phyloP scores from a whole-genome alignment of 257 asterid genomes.

The Penstemon eatonii region DNA sequence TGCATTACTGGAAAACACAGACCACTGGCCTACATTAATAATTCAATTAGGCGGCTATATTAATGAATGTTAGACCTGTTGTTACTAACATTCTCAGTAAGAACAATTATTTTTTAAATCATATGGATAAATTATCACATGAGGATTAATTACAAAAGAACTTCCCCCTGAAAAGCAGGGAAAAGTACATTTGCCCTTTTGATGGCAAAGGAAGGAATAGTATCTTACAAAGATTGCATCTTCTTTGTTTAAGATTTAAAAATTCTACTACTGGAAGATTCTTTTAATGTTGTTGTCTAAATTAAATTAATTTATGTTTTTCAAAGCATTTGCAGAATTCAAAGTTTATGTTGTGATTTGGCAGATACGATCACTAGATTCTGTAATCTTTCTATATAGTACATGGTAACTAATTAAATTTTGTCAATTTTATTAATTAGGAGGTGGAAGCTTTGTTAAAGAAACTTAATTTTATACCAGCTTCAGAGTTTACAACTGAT shows the following conservation, averaged over 20 bases:
- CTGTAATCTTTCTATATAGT: constrained; percentile 23
- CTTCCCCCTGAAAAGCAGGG: constrained; percentile 18
- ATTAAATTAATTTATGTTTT: constrained; percentile 19
- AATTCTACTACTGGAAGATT: constrained; percentile 30
- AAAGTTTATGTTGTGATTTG: background rate
- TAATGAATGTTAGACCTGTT: too few species aligned
- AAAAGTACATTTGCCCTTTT: constrained; percentile 6
- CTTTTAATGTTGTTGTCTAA: constrained; percentile 37
- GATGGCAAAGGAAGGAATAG: constrained; percentile 11
- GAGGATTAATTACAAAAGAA: background rate
- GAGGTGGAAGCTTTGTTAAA: constrained; percentile 52
- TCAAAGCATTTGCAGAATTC: constrained; percentile 12
- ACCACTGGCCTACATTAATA: background rate
- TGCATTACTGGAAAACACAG: background rate
- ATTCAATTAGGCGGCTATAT: constrained; percentile 14
- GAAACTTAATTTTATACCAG: constrained; percentile 56
- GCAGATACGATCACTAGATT: constrained; percentile 26
- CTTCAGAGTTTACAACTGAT: constrained; percentile 63
- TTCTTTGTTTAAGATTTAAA: constrained; percentile 15
- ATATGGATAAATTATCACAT: constrained; percentile 19
- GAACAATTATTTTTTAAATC: background rate
- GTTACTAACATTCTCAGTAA: background rate
- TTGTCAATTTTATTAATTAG: constrained; percentile 38
- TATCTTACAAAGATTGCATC: constrained; percentile 30
- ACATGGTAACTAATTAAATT: background rate